Percentiles rank a stretch among this genome's conserved stretches.
Evolutionary conservation across 129 eudicot species (phyloP).

Genomic region (Arctium minus): DNA sequence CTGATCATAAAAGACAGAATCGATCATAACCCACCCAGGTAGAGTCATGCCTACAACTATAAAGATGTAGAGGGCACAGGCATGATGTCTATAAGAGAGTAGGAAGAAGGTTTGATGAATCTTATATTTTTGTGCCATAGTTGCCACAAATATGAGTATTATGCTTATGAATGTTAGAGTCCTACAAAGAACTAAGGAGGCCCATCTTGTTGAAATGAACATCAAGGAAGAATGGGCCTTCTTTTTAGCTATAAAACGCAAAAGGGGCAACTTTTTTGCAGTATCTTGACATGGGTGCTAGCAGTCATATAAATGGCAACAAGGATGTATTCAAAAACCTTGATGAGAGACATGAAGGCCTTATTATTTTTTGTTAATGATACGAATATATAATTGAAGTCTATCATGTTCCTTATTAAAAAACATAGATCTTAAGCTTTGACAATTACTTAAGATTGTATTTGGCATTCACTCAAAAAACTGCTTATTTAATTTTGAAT

Average conservation of each 20-base stretch:
- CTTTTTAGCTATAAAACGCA: background rate
- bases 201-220: background rate
- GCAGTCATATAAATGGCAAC: background rate
- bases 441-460: background rate
- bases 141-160: background rate
- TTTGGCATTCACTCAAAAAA: background rate
- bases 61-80: background rate
- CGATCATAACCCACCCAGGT: too few relatives aligned
- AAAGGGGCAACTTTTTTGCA: background rate
- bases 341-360: background rate
- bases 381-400: background rate
- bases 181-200: background rate
- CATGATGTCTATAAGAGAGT: background rate
- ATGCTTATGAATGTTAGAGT: background rate
- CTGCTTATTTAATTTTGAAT: background rate
- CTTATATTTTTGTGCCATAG: background rate
- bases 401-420: background rate
- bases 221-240: background rate
- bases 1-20: too few relatives aligned
- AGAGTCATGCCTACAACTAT: too few relatives aligned
- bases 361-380: background rate
- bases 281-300: background rate
- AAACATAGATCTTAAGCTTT: background rate
- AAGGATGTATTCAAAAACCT: background rate
- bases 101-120: background rate